Evolutionary conservation across 2,329 filamentous ascomycete species (phyloP), one percentile per base, ranked within the genome.

Genomic region (Fusarium sp.): DNA sequence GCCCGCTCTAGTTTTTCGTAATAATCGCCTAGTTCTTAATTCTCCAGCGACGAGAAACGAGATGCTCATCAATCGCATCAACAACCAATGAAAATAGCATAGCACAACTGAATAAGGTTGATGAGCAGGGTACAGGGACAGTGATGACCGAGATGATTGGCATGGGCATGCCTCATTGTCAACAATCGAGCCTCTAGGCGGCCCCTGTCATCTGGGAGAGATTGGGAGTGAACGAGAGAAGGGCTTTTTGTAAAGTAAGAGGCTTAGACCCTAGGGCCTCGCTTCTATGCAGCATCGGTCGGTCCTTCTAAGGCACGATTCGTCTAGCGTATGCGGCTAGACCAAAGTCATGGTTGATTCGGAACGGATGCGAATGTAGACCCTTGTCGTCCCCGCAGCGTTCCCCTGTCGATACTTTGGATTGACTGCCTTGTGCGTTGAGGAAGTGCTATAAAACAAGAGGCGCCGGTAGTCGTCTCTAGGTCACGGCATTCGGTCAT

Each of bases 301-400:
- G 70, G 70, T 73, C 70, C 70, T 73, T 73, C 70, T 73, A 73
- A 73, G 68, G 69, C 70, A 70, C 70, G 70, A 73, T 73, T 70
- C 59, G 69, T 53, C 56, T 73, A 70, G 70, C 58, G 65, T 46
- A 61, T 63, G 60, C 55, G 62, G 56, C 58, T 69, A 57, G 61
- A 56, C 56, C 58, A 62, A 55, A 47, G 53, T 47, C 50, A 47
- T 53, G 62, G 57, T 56, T 70, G 62, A 65, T 56, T 70, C 56
- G 62, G 67, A 65, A 67, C 57, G 24, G 58, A 36, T 69, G 58
- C 59, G 54, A 60, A 64, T 58, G 43, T 44, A 32, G 49, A 64
- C 52, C 52, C 66, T 44, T 68, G 64, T 44, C 59, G 55, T 68
- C 67, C 67, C 70, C 62, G 62, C 69, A 72, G 67, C 46, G 51